A percentile compares a stretch with the other conserved stretches of the same genome.
These are phyloP conservation scores for Talaromyces sp. DNA, from an alignment of 2,329 filamentous ascomycete species.

Conservation along the genomic window DNA sequence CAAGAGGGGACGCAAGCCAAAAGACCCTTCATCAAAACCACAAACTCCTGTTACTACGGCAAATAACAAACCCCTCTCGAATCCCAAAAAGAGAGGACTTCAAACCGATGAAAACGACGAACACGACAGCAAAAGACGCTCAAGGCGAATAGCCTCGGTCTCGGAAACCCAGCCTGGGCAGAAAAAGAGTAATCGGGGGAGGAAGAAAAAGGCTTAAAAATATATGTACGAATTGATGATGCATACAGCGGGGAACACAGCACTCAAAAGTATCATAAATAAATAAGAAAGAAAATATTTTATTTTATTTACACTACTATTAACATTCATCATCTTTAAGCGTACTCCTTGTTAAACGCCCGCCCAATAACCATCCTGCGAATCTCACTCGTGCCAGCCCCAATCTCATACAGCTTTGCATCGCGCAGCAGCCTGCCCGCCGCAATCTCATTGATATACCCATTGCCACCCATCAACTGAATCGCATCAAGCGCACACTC, in stretches of 20 bases:
- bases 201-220: background rate
- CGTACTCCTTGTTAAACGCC: constrained; percentile 83
- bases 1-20: constrained; percentile 8
- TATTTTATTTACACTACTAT: background rate
- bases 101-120: background rate
- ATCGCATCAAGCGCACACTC: constrained; percentile 58
- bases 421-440: constrained; percentile 77
- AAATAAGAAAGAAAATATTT: no score
- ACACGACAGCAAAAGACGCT: constrained; percentile 1
- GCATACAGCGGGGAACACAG: background rate
- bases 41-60: background rate
- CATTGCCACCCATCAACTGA: constrained; percentile 90
- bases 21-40: no score
- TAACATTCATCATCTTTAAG: constrained; percentile 11
- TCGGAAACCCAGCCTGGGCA: background rate
- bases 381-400: constrained; percentile 91
- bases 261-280: no score
- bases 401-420: constrained; percentile 88
- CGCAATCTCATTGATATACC: constrained; percentile 92
- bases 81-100: background rate
- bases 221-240: background rate
- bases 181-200: constrained; percentile 5
- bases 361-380: constrained; percentile 90
- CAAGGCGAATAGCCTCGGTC: constrained; percentile 3
- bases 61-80: background rate